A percentile compares a stretch with the other conserved stretches of the same genome.
phyloP scores from a whole-genome alignment of 495 filamentous ascomycete genomes.

The Lasiosphaeria miniovina region DNA sequence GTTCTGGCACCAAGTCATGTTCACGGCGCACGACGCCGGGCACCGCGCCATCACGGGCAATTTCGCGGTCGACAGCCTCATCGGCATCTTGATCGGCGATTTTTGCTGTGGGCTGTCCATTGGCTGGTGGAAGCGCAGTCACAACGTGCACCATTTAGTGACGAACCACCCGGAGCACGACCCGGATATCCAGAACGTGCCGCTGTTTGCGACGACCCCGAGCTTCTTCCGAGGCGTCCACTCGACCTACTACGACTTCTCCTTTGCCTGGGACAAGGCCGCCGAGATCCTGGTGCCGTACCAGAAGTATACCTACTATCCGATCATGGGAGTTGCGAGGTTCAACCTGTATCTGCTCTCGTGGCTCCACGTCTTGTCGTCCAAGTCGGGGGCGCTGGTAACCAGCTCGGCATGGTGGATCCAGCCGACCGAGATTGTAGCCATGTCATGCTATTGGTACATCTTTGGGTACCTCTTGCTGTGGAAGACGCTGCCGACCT shows the following conservation, averaged over 20 bases:
- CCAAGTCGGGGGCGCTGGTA: constrained; percentile 31
- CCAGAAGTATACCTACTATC: constrained; percentile 51
- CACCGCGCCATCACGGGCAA: constrained; percentile 49
- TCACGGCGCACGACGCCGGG: constrained; percentile 51
- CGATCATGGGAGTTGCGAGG: constrained; percentile 49
- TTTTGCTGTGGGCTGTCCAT: constrained; percentile 49
- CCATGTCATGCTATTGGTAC: constrained; percentile 44
- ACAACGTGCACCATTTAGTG: constrained; percentile 53
- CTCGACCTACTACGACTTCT: constrained; percentile 47
- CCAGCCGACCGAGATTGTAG: constrained; percentile 41
- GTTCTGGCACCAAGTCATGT: constrained; percentile 56
- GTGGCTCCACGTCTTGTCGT: constrained; percentile 42
- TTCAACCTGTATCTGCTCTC: constrained; percentile 50
- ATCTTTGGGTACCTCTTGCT: constrained; percentile 46
- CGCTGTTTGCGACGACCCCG: constrained; percentile 48
- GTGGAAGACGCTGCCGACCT: constrained; percentile 41
- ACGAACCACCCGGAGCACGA: constrained; percentile 52
- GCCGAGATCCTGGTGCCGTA: constrained; percentile 40
- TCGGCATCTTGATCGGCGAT: constrained; percentile 48
- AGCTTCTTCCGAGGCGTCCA: constrained; percentile 42
- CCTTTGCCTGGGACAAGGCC: constrained; percentile 41
- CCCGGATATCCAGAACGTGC: constrained; percentile 51
- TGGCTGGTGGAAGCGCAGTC: constrained; percentile 54
- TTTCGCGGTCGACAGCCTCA: constrained; percentile 44
- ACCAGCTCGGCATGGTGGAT: constrained; percentile 45